These are phyloP conservation scores for Hypoxylon sp. DNA, from an alignment of 2,329 filamentous ascomycete species.

Conservation along the genomic window DNA sequence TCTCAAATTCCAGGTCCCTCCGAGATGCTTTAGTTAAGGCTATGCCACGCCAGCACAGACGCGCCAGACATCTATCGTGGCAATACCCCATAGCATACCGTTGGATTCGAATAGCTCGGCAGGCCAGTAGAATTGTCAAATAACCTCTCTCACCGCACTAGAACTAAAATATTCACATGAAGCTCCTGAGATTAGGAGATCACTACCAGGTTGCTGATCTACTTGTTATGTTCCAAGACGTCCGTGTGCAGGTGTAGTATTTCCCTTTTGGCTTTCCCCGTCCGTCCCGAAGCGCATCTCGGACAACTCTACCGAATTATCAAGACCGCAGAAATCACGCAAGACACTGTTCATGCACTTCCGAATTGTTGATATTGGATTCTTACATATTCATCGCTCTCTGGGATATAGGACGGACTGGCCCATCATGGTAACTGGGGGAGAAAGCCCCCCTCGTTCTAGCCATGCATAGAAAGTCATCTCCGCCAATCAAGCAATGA, in stretches of 20 bases:
- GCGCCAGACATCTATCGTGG: constrained; percentile 8
- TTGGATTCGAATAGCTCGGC: constrained; percentile 1
- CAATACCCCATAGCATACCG: constrained; percentile 3
- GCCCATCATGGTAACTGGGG: neutral
- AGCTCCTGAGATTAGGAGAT: neutral
- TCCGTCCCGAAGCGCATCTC: neutral
- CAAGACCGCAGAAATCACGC: constrained; percentile 6
- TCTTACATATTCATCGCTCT: constrained; percentile 3
- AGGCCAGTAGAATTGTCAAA: neutral
- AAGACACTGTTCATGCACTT: constrained; percentile 20
- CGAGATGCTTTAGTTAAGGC: constrained; percentile 7
- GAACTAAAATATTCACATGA: neutral
- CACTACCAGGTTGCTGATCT: neutral
- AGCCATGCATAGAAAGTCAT: constrained; percentile 31
- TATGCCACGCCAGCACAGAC: constrained; percentile 1
- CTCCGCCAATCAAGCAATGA: constrained; percentile 42
- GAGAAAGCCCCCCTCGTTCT: constrained; percentile 27
- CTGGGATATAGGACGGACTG: constrained; percentile 1
- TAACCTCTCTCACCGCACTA: neutral
- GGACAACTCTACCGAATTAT: constrained; percentile 5
- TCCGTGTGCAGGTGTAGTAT: constrained; percentile 3
- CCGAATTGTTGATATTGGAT: constrained; percentile 14
- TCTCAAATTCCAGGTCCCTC: constrained; percentile 8
- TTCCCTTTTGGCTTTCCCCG: constrained; percentile 2
- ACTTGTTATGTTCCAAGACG: neutral